Conservation (phyloP, 305 asterid genomes). For the Rubia tinctorum region DNA sequence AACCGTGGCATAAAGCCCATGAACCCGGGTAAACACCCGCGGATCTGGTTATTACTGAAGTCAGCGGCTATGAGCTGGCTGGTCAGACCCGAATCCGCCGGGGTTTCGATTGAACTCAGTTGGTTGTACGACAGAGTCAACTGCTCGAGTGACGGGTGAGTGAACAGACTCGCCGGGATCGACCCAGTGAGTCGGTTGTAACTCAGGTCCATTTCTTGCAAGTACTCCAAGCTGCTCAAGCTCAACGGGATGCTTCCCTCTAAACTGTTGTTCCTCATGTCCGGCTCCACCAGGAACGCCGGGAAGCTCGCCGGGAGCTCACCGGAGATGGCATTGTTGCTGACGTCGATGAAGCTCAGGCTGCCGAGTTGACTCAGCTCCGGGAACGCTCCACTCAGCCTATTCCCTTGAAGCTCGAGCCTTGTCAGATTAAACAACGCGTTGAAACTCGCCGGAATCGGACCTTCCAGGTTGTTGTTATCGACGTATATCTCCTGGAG, state of each 20-base stretch:
- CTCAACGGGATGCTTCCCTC: conserved; percentile 46
- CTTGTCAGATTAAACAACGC: conserved; percentile 47
- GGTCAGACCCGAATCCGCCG: conserved; percentile 33
- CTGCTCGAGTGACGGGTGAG: conserved; percentile 70
- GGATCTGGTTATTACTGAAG: conserved; percentile 55
- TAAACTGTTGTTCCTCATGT: conserved; percentile 53
- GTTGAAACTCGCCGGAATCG: conserved; percentile 44
- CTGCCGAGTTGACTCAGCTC: conserved; percentile 43
- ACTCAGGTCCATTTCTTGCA: conserved; percentile 78
- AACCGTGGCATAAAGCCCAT: conserved; percentile 66
- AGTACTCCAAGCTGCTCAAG: conserved; percentile 16
- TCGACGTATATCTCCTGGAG: conserved; percentile 62
- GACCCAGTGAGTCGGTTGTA: conserved; percentile 63
- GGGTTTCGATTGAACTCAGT: conserved; percentile 48
- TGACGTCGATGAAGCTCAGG: conserved; percentile 58
- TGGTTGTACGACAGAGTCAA: conserved; percentile 56
- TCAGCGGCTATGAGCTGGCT: conserved; percentile 71
- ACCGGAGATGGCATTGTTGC: conserved; percentile 73
- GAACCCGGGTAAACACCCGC: conserved; percentile 73
- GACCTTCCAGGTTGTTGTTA: conserved; percentile 48
- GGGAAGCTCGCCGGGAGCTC: conserved; percentile 52
- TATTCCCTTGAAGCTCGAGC: conserved; percentile 73
- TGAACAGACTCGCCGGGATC: conserved; percentile 59
- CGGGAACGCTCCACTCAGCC: conserved; percentile 46
- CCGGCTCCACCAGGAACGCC: conserved; percentile 41